These are phyloP conservation scores for Trichoderma breve DNA, from an alignment of 2,329 filamentous ascomycete genomes.

Conservation along the genomic window DNA sequence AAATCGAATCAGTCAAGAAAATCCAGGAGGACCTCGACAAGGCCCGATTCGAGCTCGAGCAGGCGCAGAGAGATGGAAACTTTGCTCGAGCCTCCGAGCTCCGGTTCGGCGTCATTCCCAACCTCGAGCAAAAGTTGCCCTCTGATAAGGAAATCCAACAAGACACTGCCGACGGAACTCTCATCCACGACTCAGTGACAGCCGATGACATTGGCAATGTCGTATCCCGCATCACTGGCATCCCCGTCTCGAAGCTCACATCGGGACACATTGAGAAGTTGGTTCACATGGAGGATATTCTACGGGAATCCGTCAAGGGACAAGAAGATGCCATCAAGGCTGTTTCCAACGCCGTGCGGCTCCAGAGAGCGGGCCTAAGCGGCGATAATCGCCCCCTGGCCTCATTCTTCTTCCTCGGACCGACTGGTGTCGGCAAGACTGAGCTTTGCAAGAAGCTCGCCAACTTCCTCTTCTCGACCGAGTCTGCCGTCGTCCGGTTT, in stretches of 20 bases:
- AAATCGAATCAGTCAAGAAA: slow-evolving; percentile 84
- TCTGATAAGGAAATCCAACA: slow-evolving; percentile 60
- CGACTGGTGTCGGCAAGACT: slow-evolving; percentile 95
- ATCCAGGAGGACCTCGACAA: slow-evolving; percentile 85
- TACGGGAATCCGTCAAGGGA: slow-evolving; percentile 80
- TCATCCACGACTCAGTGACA: slow-evolving; percentile 93
- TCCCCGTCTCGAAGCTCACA: slow-evolving; percentile 88
- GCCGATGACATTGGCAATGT: slow-evolving; percentile 91
- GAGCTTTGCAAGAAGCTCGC: slow-evolving; percentile 97
- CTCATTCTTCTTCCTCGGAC: slow-evolving; percentile 96
- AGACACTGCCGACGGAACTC: slow-evolving; percentile 45
- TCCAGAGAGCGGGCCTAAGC: slow-evolving; percentile 88
- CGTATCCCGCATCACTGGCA: slow-evolving; percentile 87
- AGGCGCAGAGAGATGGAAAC: slow-evolving; percentile 82
- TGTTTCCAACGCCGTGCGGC: slow-evolving; percentile 87
- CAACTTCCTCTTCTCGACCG: slow-evolving; percentile 87
- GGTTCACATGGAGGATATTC: slow-evolving; percentile 89
- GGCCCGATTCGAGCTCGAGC: slow-evolving; percentile 80
- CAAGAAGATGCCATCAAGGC: slow-evolving; percentile 92
- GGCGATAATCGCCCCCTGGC: slow-evolving; percentile 89
- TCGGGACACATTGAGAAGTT: slow-evolving; percentile 92
- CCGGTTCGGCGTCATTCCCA: slow-evolving; percentile 82
- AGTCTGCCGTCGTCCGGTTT: slow-evolving; percentile 86
- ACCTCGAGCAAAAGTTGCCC: slow-evolving; percentile 74
- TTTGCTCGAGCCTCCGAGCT: slow-evolving; percentile 90